Base-by-base conservation (phyloP, 306 rosid genomes). In the Quillaja saponaria region DNA sequence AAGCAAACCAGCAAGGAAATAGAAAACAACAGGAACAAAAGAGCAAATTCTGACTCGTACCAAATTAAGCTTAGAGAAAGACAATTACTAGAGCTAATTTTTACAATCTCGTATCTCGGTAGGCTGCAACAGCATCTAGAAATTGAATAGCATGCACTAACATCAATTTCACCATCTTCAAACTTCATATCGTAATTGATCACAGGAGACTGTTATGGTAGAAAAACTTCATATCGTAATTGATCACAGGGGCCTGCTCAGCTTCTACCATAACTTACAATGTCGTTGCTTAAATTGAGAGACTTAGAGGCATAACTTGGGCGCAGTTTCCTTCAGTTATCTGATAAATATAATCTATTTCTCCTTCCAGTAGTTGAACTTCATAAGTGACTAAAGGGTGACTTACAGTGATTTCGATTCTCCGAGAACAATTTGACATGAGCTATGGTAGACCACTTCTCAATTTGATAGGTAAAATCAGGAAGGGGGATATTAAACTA, bases 21-120 rank as follows among this genome's bases (percentile, higher is more conserved):
- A 31, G 71, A 69, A 57, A 67, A 58, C 61, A 58, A 63, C 64
- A 49, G 33, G 49, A 56, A 67, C 74, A 67, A 64, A n/a, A 13
- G 69, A 63, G 6, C 66, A 57, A 35, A 68, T 55, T 4, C 49
- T 13, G 13, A 34, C 35, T n/a, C 19, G 61, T 60, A 38, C 63
- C 46, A 8, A 64, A 61, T 66, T 8, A 14, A 12, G 13, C 44
- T 55, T 21, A 8, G 64, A 67, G 53, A 60, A 67, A 49, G 73
- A 67, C 20, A 42, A 4, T 61, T 28, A 51, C 66, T 66, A 45
- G 54, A 71, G 70, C 52, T 21, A 39, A 15, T 37, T 39, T n/a
- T n/a, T 35, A 13, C 14, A 34, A 57, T 48, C 17, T 45, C 60
- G 33, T 37, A 48, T 48, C 18, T 76, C 61, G 18, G 72, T 47